Evolutionary conservation across 1,284 basidiomycete species (phyloP), one percentile per base, ranked within the genome.

Genomic region (Pseudozyma sp.): DNA sequence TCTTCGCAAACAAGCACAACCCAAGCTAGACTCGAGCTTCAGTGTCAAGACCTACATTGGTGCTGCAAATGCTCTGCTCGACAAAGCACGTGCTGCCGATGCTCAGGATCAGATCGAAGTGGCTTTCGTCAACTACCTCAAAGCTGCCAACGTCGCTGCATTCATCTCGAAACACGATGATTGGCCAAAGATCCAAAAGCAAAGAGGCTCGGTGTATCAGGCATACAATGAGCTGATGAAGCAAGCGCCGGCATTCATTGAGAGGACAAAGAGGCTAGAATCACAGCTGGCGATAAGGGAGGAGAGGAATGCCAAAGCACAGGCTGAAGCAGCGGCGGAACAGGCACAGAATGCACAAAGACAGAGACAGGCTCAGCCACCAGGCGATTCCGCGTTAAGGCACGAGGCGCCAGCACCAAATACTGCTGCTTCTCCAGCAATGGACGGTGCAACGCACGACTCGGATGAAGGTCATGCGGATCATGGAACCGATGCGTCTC

Each of bases 101-200:
- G 73, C 70, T 18, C 79, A 81, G 59, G 81, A 73, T n/a, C 72
- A 81, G 53, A 62, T 84, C 40, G 83, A 84, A 52, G 66, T 77
- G 18, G 83, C 83, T 35, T 85, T 85, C 54, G 80, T 85, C 68
- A 83, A 84, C 73, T 85, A 85, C 51, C 74, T 84, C 59, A 85
- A 83, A 60, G 76, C 81, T 0, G 83, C 83, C 45, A 76, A 72
- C 38, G 81, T 83, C 44, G 79, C 79, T 3, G 74, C 80, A 9
- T 81, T 80, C 54, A 82, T 83, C 56, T 72, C 81, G 16, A 83
- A 82, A 61, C 82, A 83, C 55, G 67, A 79, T 49, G 82, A 83
- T n/a, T 83, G 79, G 81, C 70, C 74, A 1, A 68, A 52, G 48
- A 70, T 80, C 21, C 62, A 73, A 36, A 68, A 76, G 55, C 53